These are phyloP conservation scores for Phytopythium chamaehyphon DNA, from an alignment of 352 stramenopile species.

Conservation along the genomic window DNA sequence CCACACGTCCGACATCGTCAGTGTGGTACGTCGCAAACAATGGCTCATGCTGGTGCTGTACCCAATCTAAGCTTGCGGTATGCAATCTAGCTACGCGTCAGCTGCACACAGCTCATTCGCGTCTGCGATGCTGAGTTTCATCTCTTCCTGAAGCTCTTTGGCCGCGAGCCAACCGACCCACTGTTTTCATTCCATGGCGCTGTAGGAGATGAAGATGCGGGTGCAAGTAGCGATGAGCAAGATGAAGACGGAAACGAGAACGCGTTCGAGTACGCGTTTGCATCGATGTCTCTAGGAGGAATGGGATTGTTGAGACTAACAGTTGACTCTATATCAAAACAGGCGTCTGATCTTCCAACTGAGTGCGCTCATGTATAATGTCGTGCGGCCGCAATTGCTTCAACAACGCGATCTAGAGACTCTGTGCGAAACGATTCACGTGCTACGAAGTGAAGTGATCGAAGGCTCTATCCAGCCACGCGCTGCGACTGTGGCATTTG, in stretches of 20 bases:
- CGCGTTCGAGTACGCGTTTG: slow-evolving; percentile 56
- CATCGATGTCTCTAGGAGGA: neutral
- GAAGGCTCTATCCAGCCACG: slow-evolving; percentile 63
- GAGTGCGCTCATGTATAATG: slow-evolving; percentile 67
- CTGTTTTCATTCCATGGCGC: slow-evolving; percentile 35
- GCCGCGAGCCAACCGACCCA: slow-evolving; percentile 44
- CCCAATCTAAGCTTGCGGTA: too few relatives aligned
- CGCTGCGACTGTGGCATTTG: slow-evolving; percentile 37
- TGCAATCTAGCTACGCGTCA: slow-evolving; percentile 44
- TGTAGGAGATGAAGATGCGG: slow-evolving; percentile 10
- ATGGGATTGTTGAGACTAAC: neutral
- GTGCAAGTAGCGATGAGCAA: slow-evolving; percentile 22
- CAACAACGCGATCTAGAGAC: slow-evolving; percentile 72
- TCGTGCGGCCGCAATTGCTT: slow-evolving; percentile 59
- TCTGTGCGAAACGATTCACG: slow-evolving; percentile 76
- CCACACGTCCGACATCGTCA: slow-evolving; percentile 68
- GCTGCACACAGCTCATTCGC: slow-evolving; percentile 56
- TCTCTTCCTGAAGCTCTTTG: slow-evolving; percentile 72
- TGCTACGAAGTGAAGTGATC: slow-evolving; percentile 73
- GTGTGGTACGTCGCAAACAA: slow-evolving; percentile 24
- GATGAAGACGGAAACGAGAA: slow-evolving; percentile 45
- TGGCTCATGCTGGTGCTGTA: slow-evolving; percentile 1
- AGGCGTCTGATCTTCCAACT: slow-evolving; percentile 79
- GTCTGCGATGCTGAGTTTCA: slow-evolving; percentile 75
- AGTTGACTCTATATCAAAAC: slow-evolving; percentile 1